Evolutionary conservation across 768 basidiomycete species (phyloP).

Genomic region (Calocybe gangraenosa): DNA sequence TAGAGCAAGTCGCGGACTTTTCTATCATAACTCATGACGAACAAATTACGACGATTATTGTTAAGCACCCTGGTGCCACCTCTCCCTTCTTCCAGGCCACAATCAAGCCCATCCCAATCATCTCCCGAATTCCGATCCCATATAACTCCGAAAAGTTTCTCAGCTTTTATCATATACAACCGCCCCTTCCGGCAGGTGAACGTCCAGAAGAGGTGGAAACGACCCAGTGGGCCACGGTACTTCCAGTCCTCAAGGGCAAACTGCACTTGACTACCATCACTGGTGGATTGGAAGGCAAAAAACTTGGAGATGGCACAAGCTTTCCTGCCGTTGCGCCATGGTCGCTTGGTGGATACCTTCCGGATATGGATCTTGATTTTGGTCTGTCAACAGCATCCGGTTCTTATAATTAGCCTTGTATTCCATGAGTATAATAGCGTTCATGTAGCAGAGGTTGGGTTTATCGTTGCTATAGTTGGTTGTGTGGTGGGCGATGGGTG

Average conservation of each 20-base stretch:
- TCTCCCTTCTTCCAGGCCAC: slow-evolving; percentile 28
- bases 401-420: no score
- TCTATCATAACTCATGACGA: slow-evolving; percentile 16
- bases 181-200: slow-evolving; percentile 19
- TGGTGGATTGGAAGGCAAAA: slow-evolving; percentile 13
- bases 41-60: slow-evolving; percentile 19
- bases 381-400: no score
- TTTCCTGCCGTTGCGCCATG: slow-evolving; percentile 24
- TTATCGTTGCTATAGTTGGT: no score
- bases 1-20: slow-evolving; percentile 28
- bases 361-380: slow-evolving; percentile 3
- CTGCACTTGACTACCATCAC: slow-evolving; percentile 10
- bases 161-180: slow-evolving; percentile 18
- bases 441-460: no score
- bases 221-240: slow-evolving; percentile 16
- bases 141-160: slow-evolving; percentile 13
- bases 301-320: slow-evolving; percentile 21
- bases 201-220: slow-evolving; percentile 21
- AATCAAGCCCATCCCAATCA: slow-evolving; percentile 21
- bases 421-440: no score
- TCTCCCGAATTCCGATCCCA: slow-evolving; percentile 21
- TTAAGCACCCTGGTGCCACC: slow-evolving; percentile 16
- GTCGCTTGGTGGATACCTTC: slow-evolving; percentile 12
- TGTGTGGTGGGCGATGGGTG: no score
- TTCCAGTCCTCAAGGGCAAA: slow-evolving; percentile 14